Evolutionary conservation across 1,284 basidiomycete species (phyloP), one percentile per base, ranked within the genome.

Genomic region (Porphyrellus sp.): DNA sequence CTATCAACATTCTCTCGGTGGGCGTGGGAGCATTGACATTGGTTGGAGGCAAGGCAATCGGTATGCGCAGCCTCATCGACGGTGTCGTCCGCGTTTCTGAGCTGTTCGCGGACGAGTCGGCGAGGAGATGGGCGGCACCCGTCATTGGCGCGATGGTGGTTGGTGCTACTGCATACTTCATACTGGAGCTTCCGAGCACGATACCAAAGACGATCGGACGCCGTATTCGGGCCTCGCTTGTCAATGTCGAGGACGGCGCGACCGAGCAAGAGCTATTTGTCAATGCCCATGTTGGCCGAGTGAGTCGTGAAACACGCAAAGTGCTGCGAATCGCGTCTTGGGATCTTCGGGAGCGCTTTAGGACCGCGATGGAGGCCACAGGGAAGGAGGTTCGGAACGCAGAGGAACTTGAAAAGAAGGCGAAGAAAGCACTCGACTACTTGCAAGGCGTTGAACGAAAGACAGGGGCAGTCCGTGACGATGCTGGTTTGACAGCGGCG

Each of bases 191-290:
- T 24, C 97, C 97, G 0, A 82, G 77, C 63, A 86, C 92, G 4
- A 89, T 99, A 56, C 97, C 97, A n/a, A 81, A 85, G 57, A 98
- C 93, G 30, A 81, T 98, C 53, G 94, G 94, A 3, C 80, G 92
- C 51, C 79, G 90, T 45, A 81, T 91, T 54, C 82, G 79, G 60
- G 74, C 81, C 2, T 77, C 82, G 15, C 76, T 93, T 15, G 63
- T 76, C 55, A 76, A 64, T 63, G 76, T 67, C 34, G 63, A 69
- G 23, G 69, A 71, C 48, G 69, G 72, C 18, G 59, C 64, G 13
- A 69, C 70, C 24, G 75, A 76, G 51, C 74, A 77, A 23, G 71
- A 76, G 21, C 65, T 73, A 27, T 97, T 89, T 64, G 75, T 86
- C 16, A 83, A 88, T 49, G 77, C 76, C 4, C 86, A 98, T 64